phyloP scores from a whole-genome alignment of 441 rosid genomes.

The Jatropha multifida region DNA sequence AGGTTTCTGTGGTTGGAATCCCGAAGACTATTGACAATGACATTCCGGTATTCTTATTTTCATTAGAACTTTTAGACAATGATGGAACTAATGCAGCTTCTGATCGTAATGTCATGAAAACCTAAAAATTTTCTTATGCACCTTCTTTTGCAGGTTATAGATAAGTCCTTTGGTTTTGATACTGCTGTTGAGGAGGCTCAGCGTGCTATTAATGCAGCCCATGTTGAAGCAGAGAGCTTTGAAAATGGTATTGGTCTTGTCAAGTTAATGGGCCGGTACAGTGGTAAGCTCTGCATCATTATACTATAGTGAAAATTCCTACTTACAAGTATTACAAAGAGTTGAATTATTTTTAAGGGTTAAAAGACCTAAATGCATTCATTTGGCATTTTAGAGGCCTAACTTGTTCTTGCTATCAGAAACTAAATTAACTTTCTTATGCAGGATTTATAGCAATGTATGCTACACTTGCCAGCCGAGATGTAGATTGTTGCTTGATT shows the following conservation, averaged over 20 bases:
- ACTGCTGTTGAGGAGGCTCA: conserved; percentile 70
- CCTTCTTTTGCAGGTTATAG: conserved; percentile 43
- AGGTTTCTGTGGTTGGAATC: conserved; percentile 55
- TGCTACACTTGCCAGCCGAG: conserved; percentile 79
- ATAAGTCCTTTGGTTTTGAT: conserved; percentile 58
- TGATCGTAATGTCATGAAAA: background rate
- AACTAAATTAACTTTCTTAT: conserved; percentile 7
- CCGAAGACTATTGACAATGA: conserved; percentile 65
- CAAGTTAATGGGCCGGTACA: conserved; percentile 75
- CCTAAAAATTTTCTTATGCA: background rate
- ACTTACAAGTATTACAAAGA: background rate
- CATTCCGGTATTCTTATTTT: conserved; percentile 34
- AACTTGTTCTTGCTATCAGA: background rate
- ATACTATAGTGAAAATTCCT: background rate
- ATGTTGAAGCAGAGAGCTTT: conserved; percentile 56
- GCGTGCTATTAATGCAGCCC: conserved; percentile 61
- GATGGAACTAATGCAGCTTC: background rate
- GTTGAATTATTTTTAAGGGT: background rate
- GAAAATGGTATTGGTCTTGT: conserved; percentile 68
- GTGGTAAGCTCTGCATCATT: conserved; percentile 45
- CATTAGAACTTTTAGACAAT: background rate
- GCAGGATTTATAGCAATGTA: conserved; percentile 86
- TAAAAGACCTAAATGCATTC: background rate
- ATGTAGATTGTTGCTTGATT: conserved; percentile 85
- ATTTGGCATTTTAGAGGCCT: background rate